Evolutionary conservation across 1,139 yeast species (phyloP).

Genomic region (Eremothecium sinecaudum): DNA sequence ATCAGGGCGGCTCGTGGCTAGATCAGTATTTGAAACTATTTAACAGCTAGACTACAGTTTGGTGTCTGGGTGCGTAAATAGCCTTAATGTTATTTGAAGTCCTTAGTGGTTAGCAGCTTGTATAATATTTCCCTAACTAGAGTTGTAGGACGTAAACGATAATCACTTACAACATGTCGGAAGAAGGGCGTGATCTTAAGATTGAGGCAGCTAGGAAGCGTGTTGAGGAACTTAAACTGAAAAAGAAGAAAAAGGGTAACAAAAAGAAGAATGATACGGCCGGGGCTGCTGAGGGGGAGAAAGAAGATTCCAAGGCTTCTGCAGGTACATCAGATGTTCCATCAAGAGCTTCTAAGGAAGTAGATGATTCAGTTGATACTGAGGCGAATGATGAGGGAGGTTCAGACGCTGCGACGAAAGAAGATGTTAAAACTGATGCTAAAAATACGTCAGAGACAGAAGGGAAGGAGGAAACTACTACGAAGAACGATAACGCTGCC

Average conservation of each 20-base stretch:
- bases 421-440: constrained; percentile 1
- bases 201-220: constrained; percentile 31
- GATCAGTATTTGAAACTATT: too few relatives aligned
- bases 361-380: too few relatives aligned
- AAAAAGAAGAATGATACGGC: constrained; percentile 18
- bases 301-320: not conserved
- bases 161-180: constrained; percentile 10
- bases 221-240: constrained; percentile 31
- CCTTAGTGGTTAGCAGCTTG: too few relatives aligned
- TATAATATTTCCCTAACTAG: too few relatives aligned
- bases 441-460: constrained; percentile 1
- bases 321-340: not conserved
- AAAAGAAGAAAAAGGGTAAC: constrained; percentile 26
- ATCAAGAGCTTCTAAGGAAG: not conserved
- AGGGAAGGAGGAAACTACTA: not conserved
- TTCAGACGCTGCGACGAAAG: too few relatives aligned
- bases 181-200: constrained; percentile 25
- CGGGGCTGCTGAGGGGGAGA: not conserved
- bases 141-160: too few relatives aligned
- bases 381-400: too few relatives aligned
- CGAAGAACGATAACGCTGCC: not conserved
- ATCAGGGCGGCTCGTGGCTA: too few relatives aligned
- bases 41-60: too few relatives aligned
- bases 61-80: too few relatives aligned
- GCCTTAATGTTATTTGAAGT: too few relatives aligned